Percentiles rank a stretch among this genome's conserved stretches.
phyloP scores from a whole-genome alignment of 2,329 filamentous ascomycete genomes.

The Clathrospora elynae region DNA sequence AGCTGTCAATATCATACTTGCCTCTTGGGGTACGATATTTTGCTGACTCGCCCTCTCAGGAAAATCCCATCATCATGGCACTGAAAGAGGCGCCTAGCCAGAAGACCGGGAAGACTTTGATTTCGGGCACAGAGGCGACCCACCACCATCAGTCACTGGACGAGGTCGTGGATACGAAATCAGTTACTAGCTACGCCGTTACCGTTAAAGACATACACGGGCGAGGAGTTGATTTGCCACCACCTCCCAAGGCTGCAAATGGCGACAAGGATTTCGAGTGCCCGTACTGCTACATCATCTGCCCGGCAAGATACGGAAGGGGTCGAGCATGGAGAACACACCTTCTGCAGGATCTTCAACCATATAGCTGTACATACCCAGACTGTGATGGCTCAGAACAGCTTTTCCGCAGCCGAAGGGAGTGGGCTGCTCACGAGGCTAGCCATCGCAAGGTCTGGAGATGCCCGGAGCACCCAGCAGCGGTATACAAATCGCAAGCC shows the following conservation, averaged over 20 bases:
- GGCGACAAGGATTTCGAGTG: conserved; percentile 47
- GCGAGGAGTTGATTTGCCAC: conserved; percentile 40
- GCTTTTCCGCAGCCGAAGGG: conserved; percentile 45
- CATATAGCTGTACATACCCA: conserved; percentile 45
- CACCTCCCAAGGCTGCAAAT: conserved; percentile 40
- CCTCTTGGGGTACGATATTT: no score
- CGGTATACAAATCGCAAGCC: conserved; percentile 31
- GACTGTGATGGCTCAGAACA: conserved; percentile 36
- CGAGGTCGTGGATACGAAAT: conserved; percentile 44
- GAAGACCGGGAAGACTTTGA: conserved; percentile 40
- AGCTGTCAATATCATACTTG: no score
- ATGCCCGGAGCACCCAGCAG: conserved; percentile 42
- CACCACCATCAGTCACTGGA: conserved; percentile 46
- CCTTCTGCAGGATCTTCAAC: conserved; percentile 46
- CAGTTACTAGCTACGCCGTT: conserved; percentile 46
- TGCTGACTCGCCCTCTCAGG: conserved; percentile 1
- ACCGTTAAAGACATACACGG: conserved; percentile 45
- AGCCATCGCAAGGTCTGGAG: conserved; percentile 46
- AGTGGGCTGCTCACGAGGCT: conserved; percentile 48
- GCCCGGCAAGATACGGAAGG: conserved; percentile 44
- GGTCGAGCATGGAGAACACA: conserved; percentile 44
- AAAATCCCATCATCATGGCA: conserved; percentile 5
- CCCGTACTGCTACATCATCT: conserved; percentile 48
- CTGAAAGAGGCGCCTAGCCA: conserved; percentile 36
- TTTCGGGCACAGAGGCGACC: conserved; percentile 48